These are phyloP conservation scores for Ambrosia trifida DNA, from an alignment of 129 eudicot species.

Conservation along the genomic window DNA sequence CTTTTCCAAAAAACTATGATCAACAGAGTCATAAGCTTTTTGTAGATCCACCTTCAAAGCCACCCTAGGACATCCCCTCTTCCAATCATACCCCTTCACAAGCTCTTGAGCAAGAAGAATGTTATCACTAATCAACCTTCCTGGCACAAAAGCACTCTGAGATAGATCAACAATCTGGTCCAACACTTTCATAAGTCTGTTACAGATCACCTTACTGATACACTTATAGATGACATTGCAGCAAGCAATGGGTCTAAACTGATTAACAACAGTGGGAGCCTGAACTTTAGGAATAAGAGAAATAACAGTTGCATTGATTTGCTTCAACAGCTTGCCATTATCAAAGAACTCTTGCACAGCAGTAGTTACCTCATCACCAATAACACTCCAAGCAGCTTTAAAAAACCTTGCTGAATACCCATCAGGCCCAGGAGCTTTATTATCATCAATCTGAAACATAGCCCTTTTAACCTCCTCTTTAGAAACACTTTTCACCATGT, in stretches of 20 bases:
- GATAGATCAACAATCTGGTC: no score
- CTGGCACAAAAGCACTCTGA: background rate
- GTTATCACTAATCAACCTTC: background rate
- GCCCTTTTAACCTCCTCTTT: background rate
- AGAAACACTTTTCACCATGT: background rate
- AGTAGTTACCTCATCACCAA: background rate
- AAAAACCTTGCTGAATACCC: background rate
- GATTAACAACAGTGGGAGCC: background rate
- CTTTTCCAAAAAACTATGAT: background rate
- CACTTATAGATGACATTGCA: background rate
- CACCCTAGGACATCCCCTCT: background rate
- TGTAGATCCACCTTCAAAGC: background rate
- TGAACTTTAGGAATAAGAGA: background rate
- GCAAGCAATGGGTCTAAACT: background rate
- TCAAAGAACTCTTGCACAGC: background rate
- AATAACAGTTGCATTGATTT: background rate
- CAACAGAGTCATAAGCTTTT: no score
- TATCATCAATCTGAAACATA: background rate
- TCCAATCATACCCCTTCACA: background rate
- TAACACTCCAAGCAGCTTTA: background rate
- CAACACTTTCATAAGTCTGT: background rate
- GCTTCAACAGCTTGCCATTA: background rate
- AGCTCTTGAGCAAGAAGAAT: background rate
- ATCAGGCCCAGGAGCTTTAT: background rate
- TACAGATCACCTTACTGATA: background rate